These are phyloP conservation scores for Grosmannia huntii DNA, from an alignment of 2,329 filamentous ascomycete genomes.

Conservation along the genomic window DNA sequence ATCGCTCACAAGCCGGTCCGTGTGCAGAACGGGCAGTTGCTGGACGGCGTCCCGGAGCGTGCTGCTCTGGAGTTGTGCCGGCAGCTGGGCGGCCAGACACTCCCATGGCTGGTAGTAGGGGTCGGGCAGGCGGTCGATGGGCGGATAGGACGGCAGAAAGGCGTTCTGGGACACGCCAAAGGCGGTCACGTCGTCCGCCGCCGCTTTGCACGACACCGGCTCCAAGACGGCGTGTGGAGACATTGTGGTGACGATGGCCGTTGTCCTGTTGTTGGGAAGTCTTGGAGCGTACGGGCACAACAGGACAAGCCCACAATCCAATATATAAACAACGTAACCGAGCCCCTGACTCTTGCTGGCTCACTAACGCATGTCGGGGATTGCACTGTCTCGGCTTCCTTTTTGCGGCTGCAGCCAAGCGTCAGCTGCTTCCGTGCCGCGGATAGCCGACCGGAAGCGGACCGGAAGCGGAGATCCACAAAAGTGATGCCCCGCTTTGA, in stretches of 20 bases:
- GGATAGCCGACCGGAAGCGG: neutral
- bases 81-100: constrained; percentile 51
- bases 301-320: too few species aligned
- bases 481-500: too few species aligned
- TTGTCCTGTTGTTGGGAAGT: neutral
- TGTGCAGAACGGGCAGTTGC: constrained; percentile 56
- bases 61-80: constrained; percentile 50
- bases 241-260: neutral
- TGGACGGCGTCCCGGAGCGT: constrained; percentile 52
- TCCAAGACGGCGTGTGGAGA: neutral
- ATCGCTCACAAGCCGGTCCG: constrained; percentile 47
- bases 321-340: too few species aligned
- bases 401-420: too few species aligned
- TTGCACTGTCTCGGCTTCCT: too few species aligned
- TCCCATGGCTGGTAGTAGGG: constrained; percentile 76
- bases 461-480: neutral
- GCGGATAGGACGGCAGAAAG: constrained; percentile 63
- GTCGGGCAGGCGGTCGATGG: constrained; percentile 51
- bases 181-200: neutral
- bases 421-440: neutral
- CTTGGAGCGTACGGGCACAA: too few species aligned
- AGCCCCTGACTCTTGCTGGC: too few species aligned
- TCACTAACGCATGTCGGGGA: too few species aligned
- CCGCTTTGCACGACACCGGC: neutral
- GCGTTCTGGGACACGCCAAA: constrained; percentile 41